These are phyloP conservation scores for Talaromyces sp. DNA, from an alignment of 2,329 filamentous ascomycete genomes.

Conservation along the genomic window DNA sequence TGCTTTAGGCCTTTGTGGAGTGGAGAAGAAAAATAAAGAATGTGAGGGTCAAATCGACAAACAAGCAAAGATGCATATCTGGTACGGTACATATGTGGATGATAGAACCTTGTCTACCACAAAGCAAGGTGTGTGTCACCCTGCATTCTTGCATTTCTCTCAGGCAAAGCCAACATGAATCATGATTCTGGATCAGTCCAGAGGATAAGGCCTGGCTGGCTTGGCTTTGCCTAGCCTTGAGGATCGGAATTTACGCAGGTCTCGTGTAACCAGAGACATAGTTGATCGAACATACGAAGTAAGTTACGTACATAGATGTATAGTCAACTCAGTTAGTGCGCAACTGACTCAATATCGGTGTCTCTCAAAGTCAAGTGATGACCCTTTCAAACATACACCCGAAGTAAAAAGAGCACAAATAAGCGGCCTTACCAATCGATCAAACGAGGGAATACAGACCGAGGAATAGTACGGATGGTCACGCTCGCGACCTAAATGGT, in stretches of 20 bases:
- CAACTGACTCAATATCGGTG: background rate
- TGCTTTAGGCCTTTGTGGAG: background rate
- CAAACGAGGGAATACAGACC: background rate
- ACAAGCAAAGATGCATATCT: background rate
- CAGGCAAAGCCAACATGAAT: background rate
- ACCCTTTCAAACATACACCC: background rate
- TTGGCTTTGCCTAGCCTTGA: background rate
- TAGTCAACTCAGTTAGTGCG: background rate
- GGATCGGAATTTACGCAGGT: background rate
- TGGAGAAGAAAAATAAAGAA: background rate
- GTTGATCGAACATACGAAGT: background rate
- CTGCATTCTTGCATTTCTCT: background rate
- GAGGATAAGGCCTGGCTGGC: background rate
- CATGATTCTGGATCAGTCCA: background rate
- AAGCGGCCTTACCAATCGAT: slow-evolving; percentile 1
- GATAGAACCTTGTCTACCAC: background rate
- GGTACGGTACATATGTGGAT: background rate
- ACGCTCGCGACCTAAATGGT: background rate
- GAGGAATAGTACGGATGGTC: background rate
- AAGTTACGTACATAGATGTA: background rate
- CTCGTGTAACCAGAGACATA: background rate
- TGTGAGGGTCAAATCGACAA: background rate
- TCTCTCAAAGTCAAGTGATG: background rate
- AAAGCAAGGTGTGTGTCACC: background rate
- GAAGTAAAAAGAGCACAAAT: background rate